These are phyloP conservation scores for Aureobasidium pullulans DNA, from an alignment of 2,329 filamentous ascomycete species.

Conservation along the genomic window DNA sequence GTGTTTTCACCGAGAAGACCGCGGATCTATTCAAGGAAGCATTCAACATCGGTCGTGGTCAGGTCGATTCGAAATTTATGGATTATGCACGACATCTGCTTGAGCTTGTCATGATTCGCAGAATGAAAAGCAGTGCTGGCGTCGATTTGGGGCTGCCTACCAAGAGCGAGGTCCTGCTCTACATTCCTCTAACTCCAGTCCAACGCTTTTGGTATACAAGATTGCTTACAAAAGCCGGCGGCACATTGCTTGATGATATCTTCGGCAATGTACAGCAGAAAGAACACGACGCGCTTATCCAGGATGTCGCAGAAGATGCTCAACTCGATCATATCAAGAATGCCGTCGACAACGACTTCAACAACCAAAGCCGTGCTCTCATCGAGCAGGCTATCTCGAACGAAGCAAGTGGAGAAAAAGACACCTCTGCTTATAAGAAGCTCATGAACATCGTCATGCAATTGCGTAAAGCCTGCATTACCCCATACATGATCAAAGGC, in stretches of 20 bases:
- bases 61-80: constrained; percentile 47
- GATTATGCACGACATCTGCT: constrained; percentile 46
- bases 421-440: constrained; percentile 27
- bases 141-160: constrained; percentile 49
- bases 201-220: constrained; percentile 53
- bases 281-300: constrained; percentile 31
- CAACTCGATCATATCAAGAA: constrained; percentile 23
- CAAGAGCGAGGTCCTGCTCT: constrained; percentile 51
- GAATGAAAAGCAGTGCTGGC: constrained; percentile 49
- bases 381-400: constrained; percentile 32
- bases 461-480: constrained; percentile 48
- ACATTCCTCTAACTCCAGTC: constrained; percentile 51
- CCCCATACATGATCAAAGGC: constrained; percentile 45
- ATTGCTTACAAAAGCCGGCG: constrained; percentile 48
- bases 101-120: constrained; percentile 51
- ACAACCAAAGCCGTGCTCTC: constrained; percentile 41
- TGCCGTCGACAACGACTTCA: constrained; percentile 30
- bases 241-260: constrained; percentile 44
- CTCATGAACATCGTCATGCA: constrained; percentile 52
- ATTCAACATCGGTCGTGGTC: constrained; percentile 50
- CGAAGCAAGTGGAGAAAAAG: constrained; percentile 22
- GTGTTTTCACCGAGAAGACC: constrained; percentile 49
- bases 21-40: constrained; percentile 46
- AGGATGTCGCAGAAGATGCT: constrained; percentile 30
- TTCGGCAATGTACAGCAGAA: constrained; percentile 43